Conservation (phyloP, 495 filamentous ascomycete species). For the Penicillium daleae region DNA sequence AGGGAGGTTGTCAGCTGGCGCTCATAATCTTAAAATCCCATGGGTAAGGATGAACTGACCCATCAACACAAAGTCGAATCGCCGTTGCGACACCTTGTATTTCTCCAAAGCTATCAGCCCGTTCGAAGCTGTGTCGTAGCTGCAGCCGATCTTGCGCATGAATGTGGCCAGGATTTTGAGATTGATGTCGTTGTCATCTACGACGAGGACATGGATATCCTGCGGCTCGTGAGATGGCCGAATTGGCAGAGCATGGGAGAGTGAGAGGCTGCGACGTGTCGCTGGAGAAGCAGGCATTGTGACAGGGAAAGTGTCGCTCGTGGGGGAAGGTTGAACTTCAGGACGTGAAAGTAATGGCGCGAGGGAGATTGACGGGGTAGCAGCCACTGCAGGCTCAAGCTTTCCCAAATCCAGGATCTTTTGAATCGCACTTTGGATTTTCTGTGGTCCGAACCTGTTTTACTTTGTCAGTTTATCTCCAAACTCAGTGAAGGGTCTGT, state of each 20-base stretch:
- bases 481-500: no score
- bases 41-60: slow-evolving; percentile 31
- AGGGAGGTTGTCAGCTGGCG: neutral
- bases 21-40: neutral
- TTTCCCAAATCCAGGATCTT: slow-evolving; percentile 21
- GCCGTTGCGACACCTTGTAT: slow-evolving; percentile 38
- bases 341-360: neutral
- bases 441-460: slow-evolving; percentile 39
- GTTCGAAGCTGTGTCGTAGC: slow-evolving; percentile 57
- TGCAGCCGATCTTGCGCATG: slow-evolving; percentile 55
- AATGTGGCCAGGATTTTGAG: slow-evolving; percentile 56
- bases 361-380: neutral
- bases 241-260: neutral
- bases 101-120: slow-evolving; percentile 61
- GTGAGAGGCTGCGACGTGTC: neutral
- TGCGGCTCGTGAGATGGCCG: slow-evolving; percentile 7
- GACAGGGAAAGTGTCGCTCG: neutral
- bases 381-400: neutral
- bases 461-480: slow-evolving; percentile 17
- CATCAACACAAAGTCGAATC: slow-evolving; percentile 62
- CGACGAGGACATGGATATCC: slow-evolving; percentile 41
- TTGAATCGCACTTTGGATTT: slow-evolving; percentile 33
- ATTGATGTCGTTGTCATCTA: slow-evolving; percentile 57
- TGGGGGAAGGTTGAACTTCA: neutral
- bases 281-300: neutral